Evolutionary conservation across 192 early-diverging fungal genomes (phyloP).

Genomic region (Chytriomyces sp.): DNA sequence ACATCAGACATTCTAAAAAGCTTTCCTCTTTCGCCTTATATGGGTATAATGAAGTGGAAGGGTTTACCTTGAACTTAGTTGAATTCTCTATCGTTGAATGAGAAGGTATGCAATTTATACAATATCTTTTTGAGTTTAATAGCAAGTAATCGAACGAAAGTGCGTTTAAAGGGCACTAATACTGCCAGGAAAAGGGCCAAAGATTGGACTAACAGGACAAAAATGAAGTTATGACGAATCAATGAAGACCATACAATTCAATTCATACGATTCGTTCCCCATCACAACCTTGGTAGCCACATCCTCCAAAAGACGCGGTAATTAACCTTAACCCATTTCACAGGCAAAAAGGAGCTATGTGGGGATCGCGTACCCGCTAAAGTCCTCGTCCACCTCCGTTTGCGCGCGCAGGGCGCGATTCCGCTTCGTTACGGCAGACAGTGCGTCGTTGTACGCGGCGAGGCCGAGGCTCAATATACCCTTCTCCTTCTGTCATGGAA

Average conservation of each 20-base stretch:
- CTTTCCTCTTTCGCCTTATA: too few species aligned
- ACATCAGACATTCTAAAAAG: too few species aligned
- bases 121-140: too few species aligned
- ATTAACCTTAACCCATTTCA: constrained; percentile 87
- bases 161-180: too few species aligned
- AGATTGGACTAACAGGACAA: too few species aligned
- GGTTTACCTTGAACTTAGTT: too few species aligned
- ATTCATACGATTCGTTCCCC: constrained; percentile 62
- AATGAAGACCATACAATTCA: constrained; percentile 75
- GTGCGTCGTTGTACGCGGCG: constrained; percentile 67
- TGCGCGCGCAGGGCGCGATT: constrained; percentile 70
- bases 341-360: constrained; percentile 65
- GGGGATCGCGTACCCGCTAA: constrained; percentile 86
- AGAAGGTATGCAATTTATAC: too few species aligned
- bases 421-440: constrained; percentile 74
- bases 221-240: too few species aligned
- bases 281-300: constrained; percentile 71
- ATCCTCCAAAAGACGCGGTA: constrained; percentile 86
- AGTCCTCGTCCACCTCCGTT: constrained; percentile 62
- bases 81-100: too few species aligned
- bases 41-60: too few species aligned
- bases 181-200: too few species aligned
- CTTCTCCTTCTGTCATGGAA: constrained; percentile 57
- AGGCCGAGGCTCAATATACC: constrained; percentile 72
- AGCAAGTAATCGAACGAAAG: too few species aligned